phyloP scores from a whole-genome alignment of 495 filamentous ascomycete genomes.

The Haplographium delicatum region DNA sequence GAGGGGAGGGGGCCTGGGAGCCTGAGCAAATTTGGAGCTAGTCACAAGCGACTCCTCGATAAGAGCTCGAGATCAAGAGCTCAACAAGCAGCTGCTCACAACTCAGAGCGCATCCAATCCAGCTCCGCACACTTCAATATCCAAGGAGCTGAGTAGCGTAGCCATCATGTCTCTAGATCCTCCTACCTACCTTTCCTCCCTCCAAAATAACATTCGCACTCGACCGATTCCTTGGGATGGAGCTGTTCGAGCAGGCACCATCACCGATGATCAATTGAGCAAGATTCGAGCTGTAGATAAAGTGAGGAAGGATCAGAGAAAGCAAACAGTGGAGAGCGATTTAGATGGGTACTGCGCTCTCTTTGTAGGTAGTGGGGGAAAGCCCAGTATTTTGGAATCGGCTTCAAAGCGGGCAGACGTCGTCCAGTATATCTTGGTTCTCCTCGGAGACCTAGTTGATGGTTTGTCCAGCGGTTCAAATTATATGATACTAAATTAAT shows the following conservation, averaged over 20 bases:
- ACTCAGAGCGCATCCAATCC: slow-evolving; percentile 1
- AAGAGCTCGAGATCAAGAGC: slow-evolving; percentile 20
- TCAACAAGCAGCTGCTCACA: slow-evolving; percentile 3
- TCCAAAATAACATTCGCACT: slow-evolving; percentile 91
- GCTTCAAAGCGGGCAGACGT: slow-evolving; percentile 79
- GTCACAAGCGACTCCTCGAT: slow-evolving; percentile 18
- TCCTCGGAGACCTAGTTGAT: slow-evolving; percentile 82
- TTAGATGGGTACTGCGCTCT: slow-evolving; percentile 70
- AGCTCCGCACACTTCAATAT: slow-evolving; percentile 14
- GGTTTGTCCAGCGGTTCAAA: slow-evolving; percentile 41
- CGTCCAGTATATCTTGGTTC: slow-evolving; percentile 87
- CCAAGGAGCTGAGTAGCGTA: slow-evolving; percentile 17
- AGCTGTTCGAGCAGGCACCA: slow-evolving; percentile 85
- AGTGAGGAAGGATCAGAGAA: slow-evolving; percentile 82
- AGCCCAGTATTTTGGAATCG: slow-evolving; percentile 73
- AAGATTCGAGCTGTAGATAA: slow-evolving; percentile 98
- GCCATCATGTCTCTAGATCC: slow-evolving; percentile 33
- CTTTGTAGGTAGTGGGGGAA: slow-evolving; percentile 67
- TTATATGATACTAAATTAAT: neutral
- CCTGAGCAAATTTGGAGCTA: slow-evolving; percentile 5
- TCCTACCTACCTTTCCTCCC: slow-evolving; percentile 80
- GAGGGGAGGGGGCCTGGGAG: neutral
- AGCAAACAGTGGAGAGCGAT: slow-evolving; percentile 73
- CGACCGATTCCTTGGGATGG: slow-evolving; percentile 98
- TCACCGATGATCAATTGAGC: slow-evolving; percentile 90